Conservation (phyloP, 208 protist species). For the Blechomonas ayalai region DNA sequence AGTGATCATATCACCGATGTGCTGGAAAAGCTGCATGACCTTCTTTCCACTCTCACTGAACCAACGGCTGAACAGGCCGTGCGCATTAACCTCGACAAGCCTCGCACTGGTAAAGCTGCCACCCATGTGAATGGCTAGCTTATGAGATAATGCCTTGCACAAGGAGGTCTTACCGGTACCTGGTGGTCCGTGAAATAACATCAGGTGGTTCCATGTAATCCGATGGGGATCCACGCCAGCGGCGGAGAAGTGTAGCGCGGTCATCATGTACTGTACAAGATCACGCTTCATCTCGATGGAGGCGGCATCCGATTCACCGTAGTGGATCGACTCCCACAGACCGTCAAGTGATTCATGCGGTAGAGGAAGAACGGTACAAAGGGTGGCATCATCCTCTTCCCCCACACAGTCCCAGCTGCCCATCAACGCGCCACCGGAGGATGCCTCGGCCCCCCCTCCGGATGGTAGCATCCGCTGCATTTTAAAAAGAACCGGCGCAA, state of each 20-base stretch:
- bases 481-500: constrained; percentile 11
- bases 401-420: no score
- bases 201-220: constrained; percentile 68
- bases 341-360: constrained; percentile 70
- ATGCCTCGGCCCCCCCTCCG: no score
- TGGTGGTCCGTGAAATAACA: constrained; percentile 90
- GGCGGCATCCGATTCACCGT: constrained; percentile 39
- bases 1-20: constrained; percentile 70
- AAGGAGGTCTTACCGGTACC: constrained; percentile 94
- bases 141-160: constrained; percentile 80
- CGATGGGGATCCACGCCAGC: constrained; percentile 71
- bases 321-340: constrained; percentile 85
- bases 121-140: constrained; percentile 62
- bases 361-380: constrained; percentile 45
- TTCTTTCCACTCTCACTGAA: constrained; percentile 97
- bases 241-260: constrained; percentile 82
- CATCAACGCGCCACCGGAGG: no score
- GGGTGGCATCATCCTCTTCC: constrained; percentile 14
- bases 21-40: constrained; percentile 91
- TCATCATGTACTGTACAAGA: constrained; percentile 87
- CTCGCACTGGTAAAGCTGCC: constrained; percentile 26
- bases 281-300: constrained; percentile 75
- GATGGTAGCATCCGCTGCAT: constrained; percentile 5
- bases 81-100: constrained; percentile 94
- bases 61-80: constrained; percentile 95